Evolutionary conservation across 495 filamentous ascomycete genomes (phyloP), one percentile per base, ranked within the genome.

Genomic region (Penicillium manginii): DNA sequence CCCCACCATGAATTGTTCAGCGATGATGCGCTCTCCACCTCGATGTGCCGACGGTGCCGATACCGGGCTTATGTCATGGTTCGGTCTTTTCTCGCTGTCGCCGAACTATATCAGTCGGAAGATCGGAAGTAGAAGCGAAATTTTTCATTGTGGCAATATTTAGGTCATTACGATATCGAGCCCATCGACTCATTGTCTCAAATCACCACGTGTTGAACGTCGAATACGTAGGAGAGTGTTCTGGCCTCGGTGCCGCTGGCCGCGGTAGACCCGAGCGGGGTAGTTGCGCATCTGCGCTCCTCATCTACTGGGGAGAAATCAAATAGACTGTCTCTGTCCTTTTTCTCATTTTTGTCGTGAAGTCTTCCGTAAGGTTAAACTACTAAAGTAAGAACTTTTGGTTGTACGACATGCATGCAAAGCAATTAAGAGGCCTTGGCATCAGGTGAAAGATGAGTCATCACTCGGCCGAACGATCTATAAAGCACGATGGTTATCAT

Each of bases 51-150:
- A 47, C 45, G 57, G 37, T 47, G 56, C 59, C 56, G 63, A 62
- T 62, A 62, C 56, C 63, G 63, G 63, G 22, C 15, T 65, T 59
- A 59, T 61, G 63, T 65, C 63, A 62, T 37, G 4, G 4, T 26
- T 65, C 63, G 59, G 63, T 15, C 22, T 54, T 50, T 54, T 52
- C 49, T 57, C 51, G 42, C 23, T 2, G 32, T 39, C 40, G 51
- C 55, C 55, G 55, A 58, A 15, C 3, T 33, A 48, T 43, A 59
- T 4, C 19, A 21, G 6, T 18, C 4, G 12, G 45, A 26, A 23
- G 9, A 58, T 43, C 15, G 7, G n/a, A 17, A 43, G 8, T 17
- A 43, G 40, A 43, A n/a, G 10, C 6, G 19, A 19, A 4, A 9
- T 4, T 17, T n/a, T 17, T 9, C 40, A n/a, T n/a, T 15, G 15